Conservation (phyloP, 306 rosid genomes). For the Prunus mongolica region DNA sequence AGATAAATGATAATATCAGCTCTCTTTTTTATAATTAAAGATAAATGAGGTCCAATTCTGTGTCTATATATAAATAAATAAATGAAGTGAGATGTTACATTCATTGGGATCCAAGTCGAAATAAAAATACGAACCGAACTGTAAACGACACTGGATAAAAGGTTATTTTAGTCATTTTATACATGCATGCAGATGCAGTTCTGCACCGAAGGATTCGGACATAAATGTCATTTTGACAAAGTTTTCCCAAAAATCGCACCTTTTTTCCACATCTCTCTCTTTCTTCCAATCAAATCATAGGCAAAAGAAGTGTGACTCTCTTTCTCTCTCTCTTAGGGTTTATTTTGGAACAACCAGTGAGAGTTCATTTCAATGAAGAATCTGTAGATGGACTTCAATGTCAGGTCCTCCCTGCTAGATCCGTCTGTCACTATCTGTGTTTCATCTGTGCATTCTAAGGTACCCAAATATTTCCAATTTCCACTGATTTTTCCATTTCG, state of each 20-base stretch:
- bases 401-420: slow-evolving; percentile 45
- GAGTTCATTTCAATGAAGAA: slow-evolving; percentile 25
- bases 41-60: no score
- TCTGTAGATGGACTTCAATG: slow-evolving; percentile 35
- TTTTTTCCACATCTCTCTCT: slow-evolving; percentile 21
- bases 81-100: no score
- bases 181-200: neutral
- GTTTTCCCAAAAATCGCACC: slow-evolving; percentile 25
- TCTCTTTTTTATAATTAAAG: no score
- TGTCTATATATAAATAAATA: no score
- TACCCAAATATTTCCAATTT: slow-evolving; percentile 1
- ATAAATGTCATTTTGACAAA: slow-evolving; percentile 39
- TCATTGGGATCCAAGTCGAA: no score
- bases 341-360: slow-evolving; percentile 31
- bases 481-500: neutral
- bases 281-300: slow-evolving; percentile 52
- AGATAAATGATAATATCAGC: no score
- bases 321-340: slow-evolving; percentile 39
- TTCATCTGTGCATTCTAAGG: slow-evolving; percentile 41
- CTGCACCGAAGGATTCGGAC: slow-evolving; percentile 18
- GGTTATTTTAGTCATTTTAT: no score
- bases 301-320: slow-evolving; percentile 20
- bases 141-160: no score
- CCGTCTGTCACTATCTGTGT: slow-evolving; percentile 35
- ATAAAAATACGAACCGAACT: no score